Evolutionary conservation across 75 land plant species (phyloP), one percentile per base, ranked within the genome.

Genomic region (Sequoiadendron giganteum): DNA sequence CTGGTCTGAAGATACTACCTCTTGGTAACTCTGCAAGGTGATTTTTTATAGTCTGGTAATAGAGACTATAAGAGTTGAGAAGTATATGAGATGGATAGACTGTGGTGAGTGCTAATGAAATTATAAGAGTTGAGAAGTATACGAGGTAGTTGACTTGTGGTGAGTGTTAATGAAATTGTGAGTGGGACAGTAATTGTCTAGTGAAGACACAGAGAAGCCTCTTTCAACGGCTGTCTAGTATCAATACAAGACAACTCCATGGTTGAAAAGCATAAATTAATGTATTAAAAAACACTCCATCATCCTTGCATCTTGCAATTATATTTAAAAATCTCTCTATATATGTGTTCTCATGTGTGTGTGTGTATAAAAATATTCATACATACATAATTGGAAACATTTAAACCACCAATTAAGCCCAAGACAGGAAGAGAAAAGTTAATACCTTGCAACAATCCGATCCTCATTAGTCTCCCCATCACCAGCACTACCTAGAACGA

Each of bases 401-500:
- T 14, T 32, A 34, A 34, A 32, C 38, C 16, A 11, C 77, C 13
- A 75, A 75, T 30, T 3, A 32, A 32, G 38, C 38, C 77, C 77
- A 11, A 3, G 28, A 82, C 28, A 34, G 38, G 21, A 45, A 42
- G 65, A 47, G 9, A 55, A 55, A 16, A 85, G 7, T 2, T 55
- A 43, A 78, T 89, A 95, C 96, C 94, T 91, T 55, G 91, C 86
- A 56, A 88, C 85, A 34, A 49, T 85, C 55, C 84, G 48, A 88
- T 84, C 86, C 34, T 89, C 92, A 89, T 90, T 89, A 28, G 86
- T 89, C 34, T 92, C 91, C 47, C 32, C 54, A 68, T 92, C 95
- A 16, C 90, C 92, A 90, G 86, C 92, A 78, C 89, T 55, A 87
- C 56, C 99, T 72, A 96, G 78, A 78, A 95, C 97, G 58, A 97